Conservation (phyloP, 1,284 basidiomycete species). For the Leccinum pachyderme region DNA sequence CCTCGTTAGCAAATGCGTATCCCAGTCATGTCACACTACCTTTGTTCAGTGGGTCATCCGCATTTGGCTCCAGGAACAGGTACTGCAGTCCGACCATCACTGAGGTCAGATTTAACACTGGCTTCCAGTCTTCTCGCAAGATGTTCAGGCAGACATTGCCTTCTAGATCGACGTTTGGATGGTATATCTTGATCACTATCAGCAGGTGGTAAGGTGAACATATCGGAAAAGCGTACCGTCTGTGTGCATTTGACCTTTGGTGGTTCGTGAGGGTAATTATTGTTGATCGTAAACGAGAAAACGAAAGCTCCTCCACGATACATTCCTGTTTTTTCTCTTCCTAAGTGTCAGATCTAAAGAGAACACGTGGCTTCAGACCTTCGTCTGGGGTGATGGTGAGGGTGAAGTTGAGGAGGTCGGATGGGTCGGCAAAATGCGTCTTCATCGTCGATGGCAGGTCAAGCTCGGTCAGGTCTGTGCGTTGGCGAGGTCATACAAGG, state of each 20-base stretch:
- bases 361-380: conserved; percentile 51
- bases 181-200: conserved; percentile 77
- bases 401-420: conserved; percentile 94
- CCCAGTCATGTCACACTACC: conserved; percentile 50
- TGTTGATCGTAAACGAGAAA: conserved; percentile 95
- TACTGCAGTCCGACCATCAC: conserved; percentile 98
- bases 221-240: conserved; percentile 57
- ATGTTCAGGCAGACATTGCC: conserved; percentile 98
- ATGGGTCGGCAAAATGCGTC: conserved; percentile 88
- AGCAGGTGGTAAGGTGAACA: background rate
- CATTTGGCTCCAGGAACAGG: conserved; percentile 97
- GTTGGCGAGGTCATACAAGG: conserved; percentile 6
- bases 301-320: conserved; percentile 93
- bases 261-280: conserved; percentile 98
- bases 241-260: conserved; percentile 98
- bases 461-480: conserved; percentile 92
- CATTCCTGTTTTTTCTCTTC: conserved; percentile 67
- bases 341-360: conserved; percentile 6
- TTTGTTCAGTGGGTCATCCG: conserved; percentile 98
- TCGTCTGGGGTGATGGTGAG: conserved; percentile 97
- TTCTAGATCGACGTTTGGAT: conserved; percentile 97
- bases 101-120: conserved; percentile 94
- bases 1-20: conserved; percentile 12
- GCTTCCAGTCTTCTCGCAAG: conserved; percentile 99
- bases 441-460: conserved; percentile 96